Evolutionary conservation across 257 asterid genomes (phyloP).

Genomic region (Paulownia fortunei): DNA sequence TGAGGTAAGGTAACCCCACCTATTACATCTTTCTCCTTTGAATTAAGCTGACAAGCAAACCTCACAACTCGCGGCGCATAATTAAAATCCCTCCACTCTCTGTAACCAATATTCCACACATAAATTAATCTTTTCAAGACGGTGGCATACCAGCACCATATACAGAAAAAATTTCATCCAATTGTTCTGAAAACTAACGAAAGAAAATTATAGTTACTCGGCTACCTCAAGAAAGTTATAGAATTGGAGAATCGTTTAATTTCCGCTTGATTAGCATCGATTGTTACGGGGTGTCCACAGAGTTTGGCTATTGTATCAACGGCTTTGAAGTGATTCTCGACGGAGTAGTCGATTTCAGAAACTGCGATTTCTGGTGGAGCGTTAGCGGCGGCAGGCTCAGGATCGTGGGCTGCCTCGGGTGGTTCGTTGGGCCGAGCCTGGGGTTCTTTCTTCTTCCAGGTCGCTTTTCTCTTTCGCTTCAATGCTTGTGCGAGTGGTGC

Average conservation of each 20-base stretch:
- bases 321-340: slow-evolving; percentile 72
- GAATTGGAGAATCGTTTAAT: slow-evolving; percentile 63
- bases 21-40: slow-evolving; percentile 55
- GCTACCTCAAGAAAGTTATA: slow-evolving; percentile 71
- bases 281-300: slow-evolving; percentile 49
- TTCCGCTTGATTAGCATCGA: slow-evolving; percentile 48
- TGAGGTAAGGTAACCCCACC: slow-evolving; percentile 68
- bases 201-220: background rate
- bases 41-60: slow-evolving; percentile 64
- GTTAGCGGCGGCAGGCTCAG: slow-evolving; percentile 21
- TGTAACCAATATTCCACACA: slow-evolving; percentile 32
- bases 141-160: background rate
- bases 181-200: background rate
- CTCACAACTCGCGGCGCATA: slow-evolving; percentile 60
- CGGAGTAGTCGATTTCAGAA: slow-evolving; percentile 72
- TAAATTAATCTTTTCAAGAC: slow-evolving; percentile 10
- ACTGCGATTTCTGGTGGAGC: slow-evolving; percentile 41
- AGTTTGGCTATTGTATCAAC: slow-evolving; percentile 56
- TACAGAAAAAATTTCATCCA: background rate
- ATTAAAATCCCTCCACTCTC: slow-evolving; percentile 83
- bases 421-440: slow-evolving; percentile 1
- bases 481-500: slow-evolving; percentile 35
- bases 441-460: slow-evolving; percentile 19
- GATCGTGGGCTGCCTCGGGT: background rate
- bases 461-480: slow-evolving; percentile 26